phyloP scores from a whole-genome alignment of 2,329 filamentous ascomycete genomes.

The Monilinia fructigena region DNA sequence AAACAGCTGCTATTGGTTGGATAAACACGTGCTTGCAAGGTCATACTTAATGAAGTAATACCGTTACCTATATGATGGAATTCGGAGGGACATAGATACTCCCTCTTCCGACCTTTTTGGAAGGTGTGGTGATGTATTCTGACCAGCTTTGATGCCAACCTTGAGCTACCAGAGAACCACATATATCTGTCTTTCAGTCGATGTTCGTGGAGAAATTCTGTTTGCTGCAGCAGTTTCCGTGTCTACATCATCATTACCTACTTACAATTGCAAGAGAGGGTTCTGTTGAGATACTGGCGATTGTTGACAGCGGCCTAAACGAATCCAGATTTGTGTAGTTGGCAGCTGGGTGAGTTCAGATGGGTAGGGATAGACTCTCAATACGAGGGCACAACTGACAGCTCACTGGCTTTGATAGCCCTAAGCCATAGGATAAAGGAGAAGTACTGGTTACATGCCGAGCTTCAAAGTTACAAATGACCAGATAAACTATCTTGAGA shows the following conservation, averaged over 20 bases:
- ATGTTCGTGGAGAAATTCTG: background rate
- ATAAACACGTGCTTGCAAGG: background rate
- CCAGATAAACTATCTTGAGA: background rate
- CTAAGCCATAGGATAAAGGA: background rate
- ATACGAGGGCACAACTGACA: background rate
- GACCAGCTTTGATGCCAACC: background rate
- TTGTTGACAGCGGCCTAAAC: background rate
- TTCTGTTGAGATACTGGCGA: background rate
- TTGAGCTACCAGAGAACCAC: background rate
- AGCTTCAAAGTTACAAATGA: background rate
- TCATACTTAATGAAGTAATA: no score
- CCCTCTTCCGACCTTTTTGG: background rate
- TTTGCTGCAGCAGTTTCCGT: background rate
- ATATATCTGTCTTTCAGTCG: no score
- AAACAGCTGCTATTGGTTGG: constrained; percentile 15
- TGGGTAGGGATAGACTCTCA: no score
- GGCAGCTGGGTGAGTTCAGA: background rate
- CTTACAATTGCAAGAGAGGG: background rate
- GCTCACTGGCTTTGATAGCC: background rate
- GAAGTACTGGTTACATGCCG: background rate
- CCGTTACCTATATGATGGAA: background rate
- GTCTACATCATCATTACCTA: background rate
- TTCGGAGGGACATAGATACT: background rate
- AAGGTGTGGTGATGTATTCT: background rate
- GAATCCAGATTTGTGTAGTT: background rate